phyloP scores from a whole-genome alignment of 306 rosid genomes.

The Arachis hypogaea region DNA sequence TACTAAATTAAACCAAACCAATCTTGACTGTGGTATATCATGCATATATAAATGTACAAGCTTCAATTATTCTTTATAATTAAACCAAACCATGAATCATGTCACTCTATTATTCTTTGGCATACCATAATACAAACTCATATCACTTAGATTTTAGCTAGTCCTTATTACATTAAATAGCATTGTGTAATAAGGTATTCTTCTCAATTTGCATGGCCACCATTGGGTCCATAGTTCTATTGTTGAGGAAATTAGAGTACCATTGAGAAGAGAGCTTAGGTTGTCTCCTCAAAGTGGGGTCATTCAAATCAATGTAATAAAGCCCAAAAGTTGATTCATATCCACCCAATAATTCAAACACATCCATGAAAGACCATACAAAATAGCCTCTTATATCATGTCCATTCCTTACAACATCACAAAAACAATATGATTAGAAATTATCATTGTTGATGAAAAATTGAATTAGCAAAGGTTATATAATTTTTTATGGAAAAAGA shows the following conservation, averaged over 20 bases:
- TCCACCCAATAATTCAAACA: slow-evolving; percentile 47
- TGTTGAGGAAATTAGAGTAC: slow-evolving; percentile 52
- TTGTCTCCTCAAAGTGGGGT: slow-evolving; percentile 46
- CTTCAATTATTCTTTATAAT: no score
- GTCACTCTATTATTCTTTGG: not conserved
- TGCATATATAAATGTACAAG: no score
- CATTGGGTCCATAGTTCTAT: not conserved
- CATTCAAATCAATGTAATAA: slow-evolving; percentile 47
- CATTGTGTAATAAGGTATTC: not conserved
- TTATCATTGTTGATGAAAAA: not conserved
- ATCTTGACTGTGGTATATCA: no score
- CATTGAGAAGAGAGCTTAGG: slow-evolving; percentile 55
- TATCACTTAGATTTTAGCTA: not conserved
- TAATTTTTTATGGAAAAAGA: not conserved
- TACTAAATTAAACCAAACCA: no score
- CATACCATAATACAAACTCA: not conserved
- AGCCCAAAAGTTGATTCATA: slow-evolving; percentile 45
- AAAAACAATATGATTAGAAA: not conserved
- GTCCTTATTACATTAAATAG: not conserved
- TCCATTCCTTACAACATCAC: slow-evolving; percentile 47
- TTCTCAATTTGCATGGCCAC: slow-evolving; percentile 3
- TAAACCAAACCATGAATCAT: not conserved
- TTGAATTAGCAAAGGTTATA: not conserved
- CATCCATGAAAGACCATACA: slow-evolving; percentile 55
- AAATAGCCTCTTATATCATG: slow-evolving; percentile 56